phyloP scores from a whole-genome alignment of 768 basidiomycete genomes.

The Suillus americanus region DNA sequence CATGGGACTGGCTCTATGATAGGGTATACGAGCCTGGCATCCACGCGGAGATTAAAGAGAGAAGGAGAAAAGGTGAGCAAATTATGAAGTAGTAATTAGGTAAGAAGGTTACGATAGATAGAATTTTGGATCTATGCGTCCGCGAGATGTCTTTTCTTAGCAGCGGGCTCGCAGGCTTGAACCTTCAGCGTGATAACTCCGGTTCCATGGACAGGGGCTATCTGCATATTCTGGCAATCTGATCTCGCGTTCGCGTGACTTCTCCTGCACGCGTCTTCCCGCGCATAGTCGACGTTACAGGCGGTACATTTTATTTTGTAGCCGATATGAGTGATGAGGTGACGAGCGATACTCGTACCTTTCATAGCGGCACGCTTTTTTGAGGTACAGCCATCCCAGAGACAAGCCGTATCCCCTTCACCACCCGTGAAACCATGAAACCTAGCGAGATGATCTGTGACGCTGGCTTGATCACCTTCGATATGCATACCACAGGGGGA shows the following conservation, averaged over 20 bases:
- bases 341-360: constrained; percentile 33
- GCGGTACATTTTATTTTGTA: constrained; percentile 29
- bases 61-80: background rate
- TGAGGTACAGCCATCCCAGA: constrained; percentile 29
- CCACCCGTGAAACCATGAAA: constrained; percentile 32
- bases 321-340: constrained; percentile 32
- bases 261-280: constrained; percentile 34
- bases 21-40: background rate
- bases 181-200: constrained; percentile 29
- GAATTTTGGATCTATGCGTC: constrained; percentile 12
- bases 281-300: constrained; percentile 32
- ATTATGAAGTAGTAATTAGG: background rate
- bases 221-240: constrained; percentile 15
- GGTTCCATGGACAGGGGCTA: background rate
- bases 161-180: constrained; percentile 17
- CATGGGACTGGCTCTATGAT: background rate
- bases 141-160: constrained; percentile 32
- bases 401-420: constrained; percentile 29
- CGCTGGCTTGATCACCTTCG: constrained; percentile 33
- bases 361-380: constrained; percentile 25
- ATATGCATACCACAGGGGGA: constrained; percentile 33
- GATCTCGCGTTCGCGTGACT: constrained; percentile 28
- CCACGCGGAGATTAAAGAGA: background rate
- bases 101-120: background rate
- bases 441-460: constrained; percentile 32